Evolutionary conservation across 2,329 filamentous ascomycete genomes (phyloP).

Genomic region (Colletotrichum tropicicola): DNA sequence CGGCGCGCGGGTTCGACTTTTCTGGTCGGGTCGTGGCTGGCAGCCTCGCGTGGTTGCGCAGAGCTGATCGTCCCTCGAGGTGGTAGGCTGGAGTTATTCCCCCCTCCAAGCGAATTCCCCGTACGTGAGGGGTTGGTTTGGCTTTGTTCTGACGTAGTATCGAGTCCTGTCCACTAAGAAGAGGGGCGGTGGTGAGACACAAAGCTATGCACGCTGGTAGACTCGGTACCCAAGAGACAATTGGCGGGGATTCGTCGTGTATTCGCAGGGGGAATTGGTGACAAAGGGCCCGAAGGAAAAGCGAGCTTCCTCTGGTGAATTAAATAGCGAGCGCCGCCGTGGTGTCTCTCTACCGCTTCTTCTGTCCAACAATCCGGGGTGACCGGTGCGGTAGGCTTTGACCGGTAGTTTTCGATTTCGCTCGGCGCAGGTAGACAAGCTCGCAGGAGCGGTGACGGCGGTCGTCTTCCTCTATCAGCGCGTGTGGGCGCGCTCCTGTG

Average conservation of each 20-base stretch:
- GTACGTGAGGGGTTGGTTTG: conserved; percentile 19
- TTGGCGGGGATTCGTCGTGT: background rate
- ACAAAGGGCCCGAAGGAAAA: background rate
- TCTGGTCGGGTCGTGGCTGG: background rate
- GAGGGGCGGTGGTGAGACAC: conserved; percentile 15
- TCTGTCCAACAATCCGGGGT: background rate
- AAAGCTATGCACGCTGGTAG: background rate
- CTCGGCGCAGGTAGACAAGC: background rate
- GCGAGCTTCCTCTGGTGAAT: background rate
- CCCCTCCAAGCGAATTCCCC: background rate
- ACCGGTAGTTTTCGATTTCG: background rate
- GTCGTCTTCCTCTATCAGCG: background rate
- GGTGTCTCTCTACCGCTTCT: background rate
- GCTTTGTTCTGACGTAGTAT: conserved; percentile 23
- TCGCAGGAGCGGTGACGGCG: conserved; percentile 14
- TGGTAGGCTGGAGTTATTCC: background rate
- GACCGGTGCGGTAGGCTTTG: background rate
- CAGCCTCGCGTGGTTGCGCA: background rate
- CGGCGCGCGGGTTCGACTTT: background rate
- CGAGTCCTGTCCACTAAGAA: conserved; percentile 7
- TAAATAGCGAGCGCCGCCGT: background rate
- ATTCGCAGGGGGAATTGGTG: background rate
- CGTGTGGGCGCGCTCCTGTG: conserved; percentile 4
- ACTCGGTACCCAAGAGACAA: background rate
- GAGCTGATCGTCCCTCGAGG: background rate